Evolutionary conservation across 805 yeast species (phyloP), one percentile per base, ranked within the genome.

Genomic region (Jamesozyma jinghongensis): DNA sequence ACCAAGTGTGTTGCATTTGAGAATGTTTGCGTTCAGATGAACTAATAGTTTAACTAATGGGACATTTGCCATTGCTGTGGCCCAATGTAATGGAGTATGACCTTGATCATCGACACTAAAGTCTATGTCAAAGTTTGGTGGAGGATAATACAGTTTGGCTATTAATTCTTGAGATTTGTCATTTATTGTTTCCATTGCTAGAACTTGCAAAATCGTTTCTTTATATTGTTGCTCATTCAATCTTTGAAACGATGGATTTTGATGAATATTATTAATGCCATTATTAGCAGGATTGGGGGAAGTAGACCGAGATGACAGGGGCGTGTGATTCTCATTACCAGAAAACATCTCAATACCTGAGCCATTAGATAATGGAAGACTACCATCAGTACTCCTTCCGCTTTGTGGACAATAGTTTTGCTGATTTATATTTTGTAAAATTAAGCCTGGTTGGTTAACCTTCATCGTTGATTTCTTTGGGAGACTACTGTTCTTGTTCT

Each of bases 51-150:
- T 77, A 14, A 81, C 70, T 45, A 82, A 66, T 5, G 71, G 68
- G n/a, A 72, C 54, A 44, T 79, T 74, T 1, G 85, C 90, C 77
- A 84, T 73, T 0, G 92, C 80, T 25, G 85, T 72, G 0, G 94
- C 92, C 94, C 94, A 84, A 57, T 84, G 94, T 40, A 84, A 67
- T 1, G 87, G 75, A 0, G 88, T 79, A 53, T 84, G 87, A 0
- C 90, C 90, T 49, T 84, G 92, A 44, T 77, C 77, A 52, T 84
- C 94, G 17, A 84, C 77, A 2, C 80, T 70, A 44, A 73, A 80
- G 54, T 81, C 76, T 39, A 81, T 73, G 49, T 79, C 73, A 43
- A 81, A 75, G 50, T 76, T 74, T 29, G 67, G 63, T 1, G 90
- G 88, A 5, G 84, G 82, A 38, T 68, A 62, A 25, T 68, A 57